These are phyloP conservation scores for Linnemannia hyalina DNA, from an alignment of 192 early-diverging fungal species.

Conservation along the genomic window DNA sequence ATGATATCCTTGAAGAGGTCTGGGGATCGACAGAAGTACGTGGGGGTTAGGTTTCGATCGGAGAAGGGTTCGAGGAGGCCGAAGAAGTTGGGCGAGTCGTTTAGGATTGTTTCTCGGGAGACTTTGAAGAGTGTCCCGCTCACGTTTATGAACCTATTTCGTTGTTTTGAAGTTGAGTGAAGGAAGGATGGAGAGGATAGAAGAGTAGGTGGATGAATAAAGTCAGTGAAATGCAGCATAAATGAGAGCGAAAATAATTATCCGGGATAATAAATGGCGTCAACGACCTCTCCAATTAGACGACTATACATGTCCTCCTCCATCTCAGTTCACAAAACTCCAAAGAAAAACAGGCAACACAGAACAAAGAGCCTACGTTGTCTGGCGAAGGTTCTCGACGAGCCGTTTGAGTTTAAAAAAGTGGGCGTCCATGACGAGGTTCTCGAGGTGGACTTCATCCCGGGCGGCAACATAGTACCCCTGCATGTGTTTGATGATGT, in stretches of 20 bases:
- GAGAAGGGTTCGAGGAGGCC: constrained; percentile 40
- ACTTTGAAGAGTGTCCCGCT: constrained; percentile 67
- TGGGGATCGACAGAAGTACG: constrained; percentile 60
- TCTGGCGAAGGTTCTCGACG: constrained; percentile 53
- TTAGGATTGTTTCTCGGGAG: constrained; percentile 58
- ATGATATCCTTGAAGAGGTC: constrained; percentile 69
- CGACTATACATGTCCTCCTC: not conserved
- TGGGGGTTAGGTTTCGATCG: constrained; percentile 29
- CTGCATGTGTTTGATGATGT: constrained; percentile 67
- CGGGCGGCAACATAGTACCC: constrained; percentile 64
- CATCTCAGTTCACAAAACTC: not conserved
- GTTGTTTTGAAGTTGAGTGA: not conserved
- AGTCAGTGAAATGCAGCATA: too few relatives aligned
- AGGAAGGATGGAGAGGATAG: constrained; percentile 8
- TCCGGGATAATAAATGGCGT: not conserved
- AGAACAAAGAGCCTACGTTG: constrained; percentile 32
- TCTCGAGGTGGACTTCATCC: constrained; percentile 57
- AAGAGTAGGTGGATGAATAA: not conserved
- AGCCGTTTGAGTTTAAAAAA: constrained; percentile 62
- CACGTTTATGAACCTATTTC: constrained; percentile 63
- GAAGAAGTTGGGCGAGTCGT: constrained; percentile 61
- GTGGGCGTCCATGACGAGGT: constrained; percentile 59
- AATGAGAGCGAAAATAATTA: not conserved
- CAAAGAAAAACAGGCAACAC: not conserved
- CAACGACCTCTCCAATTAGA: not conserved